Base-by-base conservation (phyloP, 169 alveolate genomes). In the Ophryocystis elektroscirrha region DNA sequence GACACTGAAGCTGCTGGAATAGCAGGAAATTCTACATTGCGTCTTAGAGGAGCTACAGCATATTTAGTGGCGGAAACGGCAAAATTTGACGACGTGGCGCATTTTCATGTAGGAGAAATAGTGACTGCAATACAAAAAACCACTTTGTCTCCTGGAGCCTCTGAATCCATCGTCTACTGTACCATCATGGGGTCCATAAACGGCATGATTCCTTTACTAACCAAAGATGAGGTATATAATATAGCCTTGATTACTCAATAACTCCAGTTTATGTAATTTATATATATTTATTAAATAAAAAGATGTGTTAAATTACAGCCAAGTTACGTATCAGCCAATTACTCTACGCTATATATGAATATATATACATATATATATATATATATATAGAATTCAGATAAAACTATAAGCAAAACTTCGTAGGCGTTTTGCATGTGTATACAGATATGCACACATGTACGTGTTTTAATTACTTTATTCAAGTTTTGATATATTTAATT, bases 21-120 rank as follows among this genome's bases (percentile, higher is more conserved):
- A 9, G 19, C 58, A 27, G 53, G 36, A 25, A 48, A 6, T 23
- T 18, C 63, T 16, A 15, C 36, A 2, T 12, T 41, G 24, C 28
- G 23, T 5, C 12, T 42, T 7, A 37, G 18, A 4, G 20, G 20
- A 18, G 45, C 45, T 18, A 2, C 35, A n/a, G 28, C 18, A 28
- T 28, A 37, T 22, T 45, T 41, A 18, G 25, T 23, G 38, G 38
- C 19, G 43, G 39, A 45, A 26, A 45, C 36, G 39, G 6, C 36
- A 9, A 45, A 48, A 37, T 38, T 47, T 18, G 59, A 60, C 30
- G 18, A 35, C n/a, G 20, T 87, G 39, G 84, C 85, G 48, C 92
- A 93, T 58, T 89, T 88, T 67, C 95, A 88, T 73, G 75, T 81
- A 25, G 98, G 98, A n/a, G 98, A 93, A 57, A 73, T 85, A 5